phyloP scores from a whole-genome alignment of 2,329 filamentous ascomycete genomes.

The Cladosporium cucumerinum region DNA sequence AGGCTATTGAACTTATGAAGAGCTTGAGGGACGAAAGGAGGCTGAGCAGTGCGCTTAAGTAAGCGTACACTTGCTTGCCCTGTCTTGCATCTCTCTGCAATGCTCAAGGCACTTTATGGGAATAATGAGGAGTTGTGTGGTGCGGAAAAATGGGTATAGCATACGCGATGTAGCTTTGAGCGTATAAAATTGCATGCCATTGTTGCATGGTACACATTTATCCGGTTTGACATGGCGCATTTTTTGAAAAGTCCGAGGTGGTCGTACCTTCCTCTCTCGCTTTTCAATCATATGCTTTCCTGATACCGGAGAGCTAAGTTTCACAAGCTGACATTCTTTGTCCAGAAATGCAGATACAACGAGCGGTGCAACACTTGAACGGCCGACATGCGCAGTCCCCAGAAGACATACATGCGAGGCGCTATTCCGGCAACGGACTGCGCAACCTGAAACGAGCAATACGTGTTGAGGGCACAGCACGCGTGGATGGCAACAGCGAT shows the following conservation, averaged over 20 bases:
- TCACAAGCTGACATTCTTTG: background rate
- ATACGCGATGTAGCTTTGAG: background rate
- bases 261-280: background rate
- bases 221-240: background rate
- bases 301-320: background rate
- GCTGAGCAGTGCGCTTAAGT: slow-evolving; percentile 28
- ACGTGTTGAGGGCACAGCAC: background rate
- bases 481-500: background rate
- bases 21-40: slow-evolving; percentile 44
- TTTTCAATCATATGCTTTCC: background rate
- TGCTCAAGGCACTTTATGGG: background rate
- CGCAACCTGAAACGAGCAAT: background rate
- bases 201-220: background rate
- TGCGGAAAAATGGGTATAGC: background rate
- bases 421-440: no score
- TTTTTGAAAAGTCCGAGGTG: no score
- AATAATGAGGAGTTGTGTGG: background rate
- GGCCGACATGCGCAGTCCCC: background rate
- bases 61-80: background rate
- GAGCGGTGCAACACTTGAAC: background rate
- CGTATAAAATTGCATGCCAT: background rate
- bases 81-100: background rate
- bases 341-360: background rate
- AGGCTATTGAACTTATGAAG: slow-evolving; percentile 54
- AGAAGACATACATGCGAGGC: no score